Percentiles rank a stretch among this genome's conserved stretches.
phyloP scores from a whole-genome alignment of 2,329 filamentous ascomycete species.

The Sphaceloma murrayae region DNA sequence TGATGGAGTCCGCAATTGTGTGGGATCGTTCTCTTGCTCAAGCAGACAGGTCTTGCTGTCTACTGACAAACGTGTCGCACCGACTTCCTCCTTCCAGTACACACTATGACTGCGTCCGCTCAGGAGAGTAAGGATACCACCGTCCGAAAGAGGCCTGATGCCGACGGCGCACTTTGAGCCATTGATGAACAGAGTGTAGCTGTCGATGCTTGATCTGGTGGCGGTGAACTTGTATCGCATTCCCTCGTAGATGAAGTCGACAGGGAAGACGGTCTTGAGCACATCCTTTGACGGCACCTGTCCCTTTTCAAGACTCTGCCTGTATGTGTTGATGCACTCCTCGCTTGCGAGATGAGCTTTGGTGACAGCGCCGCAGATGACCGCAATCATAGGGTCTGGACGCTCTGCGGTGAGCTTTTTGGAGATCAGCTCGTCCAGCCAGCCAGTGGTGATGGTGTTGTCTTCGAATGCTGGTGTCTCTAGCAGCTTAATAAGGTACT shows the following conservation, averaged over 20 bases:
- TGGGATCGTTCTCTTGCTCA: conserved; percentile 98
- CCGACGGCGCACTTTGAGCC: conserved; percentile 93
- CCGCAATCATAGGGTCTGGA: conserved; percentile 85
- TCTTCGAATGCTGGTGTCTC: conserved; percentile 98
- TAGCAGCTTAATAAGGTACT: conserved; percentile 96
- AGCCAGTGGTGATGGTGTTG: conserved; percentile 97
- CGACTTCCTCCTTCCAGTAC: conserved; percentile 99
- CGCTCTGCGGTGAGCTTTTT: conserved; percentile 95
- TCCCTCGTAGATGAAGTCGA: conserved; percentile 98
- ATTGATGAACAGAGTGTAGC: conserved; percentile 98
- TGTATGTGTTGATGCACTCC: conserved; percentile 76
- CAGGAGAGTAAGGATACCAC: conserved; percentile 82
- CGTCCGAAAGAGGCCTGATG: conserved; percentile 84
- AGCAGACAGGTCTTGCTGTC: conserved; percentile 97
- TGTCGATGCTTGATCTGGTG: conserved; percentile 82
- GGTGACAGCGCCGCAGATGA: conserved; percentile 87
- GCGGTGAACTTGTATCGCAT: conserved; percentile 96
- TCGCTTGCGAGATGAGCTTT: conserved; percentile 95
- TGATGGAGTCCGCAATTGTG: conserved; percentile 85
- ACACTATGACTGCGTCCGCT: conserved; percentile 92
- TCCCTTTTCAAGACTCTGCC: conserved; percentile 82
- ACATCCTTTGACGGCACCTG: conserved; percentile 96
- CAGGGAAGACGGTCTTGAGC: conserved; percentile 91
- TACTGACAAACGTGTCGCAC: conserved; percentile 87
- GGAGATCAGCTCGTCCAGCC: conserved; percentile 96